Base-by-base conservation (phyloP, 345 rosid species). In the Pugionium cornutum region DNA sequence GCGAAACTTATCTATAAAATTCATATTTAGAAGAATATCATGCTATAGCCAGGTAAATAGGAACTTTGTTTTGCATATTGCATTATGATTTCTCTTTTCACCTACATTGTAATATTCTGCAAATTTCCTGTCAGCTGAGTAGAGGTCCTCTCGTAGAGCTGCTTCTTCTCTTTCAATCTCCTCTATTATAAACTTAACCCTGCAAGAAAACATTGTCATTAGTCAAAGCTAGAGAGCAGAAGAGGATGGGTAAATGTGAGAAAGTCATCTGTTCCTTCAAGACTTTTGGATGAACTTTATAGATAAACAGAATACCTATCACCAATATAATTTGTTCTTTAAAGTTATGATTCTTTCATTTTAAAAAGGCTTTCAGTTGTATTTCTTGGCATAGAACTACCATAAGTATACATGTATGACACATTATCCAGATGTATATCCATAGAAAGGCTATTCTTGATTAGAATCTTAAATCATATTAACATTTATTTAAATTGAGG, bases 91-190 rank as follows among this genome's bases (percentile, higher is more conserved):
- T 10, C n/a, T n/a, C n/a, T 45, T 66, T 70, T 67, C 53, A 70
- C 88, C 4, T 78, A 90, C 99, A 79, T 85, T 87, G 73, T 94
- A 91, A 71, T 91, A 94, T 72, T 94, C 99, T 29, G 91, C 81
- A 80, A 88, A 91, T 76, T 94, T 88, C 49, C 97, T 84, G 61
- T 91, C 99, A 45, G 97, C 95, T 3, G 96, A 82, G 71, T 88
- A 94, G 50, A 94, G 96, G 79, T 94, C 99, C 49, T 88, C 99
- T 25, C 86, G 80, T 63, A 91, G 77, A 73, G 96, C 88, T 18
- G 86, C 81, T 80, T 90, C 99, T 62, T 94, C 96, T 70, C 89
- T 87, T 77, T 94, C 96, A 69, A 90, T 87, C 88, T 90, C 97
- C 73, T 94, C 99, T 69, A 82, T 88, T 65, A 94, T 84, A 67